These are phyloP conservation scores for Trichoderma atrobrunneum DNA, from an alignment of 2,329 filamentous ascomycete genomes.

Conservation along the genomic window DNA sequence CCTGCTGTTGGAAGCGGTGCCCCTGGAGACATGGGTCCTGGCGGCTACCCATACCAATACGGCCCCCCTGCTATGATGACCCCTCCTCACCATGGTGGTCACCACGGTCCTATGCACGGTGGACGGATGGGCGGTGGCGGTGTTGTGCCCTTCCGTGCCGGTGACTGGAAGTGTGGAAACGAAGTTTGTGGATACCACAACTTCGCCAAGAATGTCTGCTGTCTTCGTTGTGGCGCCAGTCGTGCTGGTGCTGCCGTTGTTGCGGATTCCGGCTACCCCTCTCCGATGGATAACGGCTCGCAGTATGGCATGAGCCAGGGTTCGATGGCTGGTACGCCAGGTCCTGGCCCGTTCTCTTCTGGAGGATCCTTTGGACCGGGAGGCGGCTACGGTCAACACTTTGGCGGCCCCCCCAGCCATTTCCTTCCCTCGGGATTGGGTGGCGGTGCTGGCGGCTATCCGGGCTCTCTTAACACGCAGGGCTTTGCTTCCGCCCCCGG, in stretches of 20 bases:
- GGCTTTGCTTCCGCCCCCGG: slow-evolving; percentile 69
- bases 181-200: slow-evolving; percentile 98
- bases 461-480: slow-evolving; percentile 75
- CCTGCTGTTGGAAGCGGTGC: slow-evolving; percentile 78
- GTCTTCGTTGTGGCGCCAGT: slow-evolving; percentile 91
- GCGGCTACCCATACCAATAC: slow-evolving; percentile 57
- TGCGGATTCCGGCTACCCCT: slow-evolving; percentile 87
- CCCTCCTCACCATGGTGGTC: slow-evolving; percentile 70
- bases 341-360: slow-evolving; percentile 72
- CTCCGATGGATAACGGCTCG: slow-evolving; percentile 81
- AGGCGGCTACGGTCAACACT: slow-evolving; percentile 72
- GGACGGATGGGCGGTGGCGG: slow-evolving; percentile 78
- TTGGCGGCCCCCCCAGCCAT: slow-evolving; percentile 81
- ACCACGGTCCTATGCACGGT: slow-evolving; percentile 55
- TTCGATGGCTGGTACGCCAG: slow-evolving; percentile 81
- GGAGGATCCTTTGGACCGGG: slow-evolving; percentile 64
- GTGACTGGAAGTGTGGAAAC: slow-evolving; percentile 98
- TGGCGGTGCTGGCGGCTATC: slow-evolving; percentile 67
- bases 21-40: slow-evolving; percentile 63
- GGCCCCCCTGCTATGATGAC: slow-evolving; percentile 78
- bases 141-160: slow-evolving; percentile 93
- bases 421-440: slow-evolving; percentile 87
- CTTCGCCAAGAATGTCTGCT: slow-evolving; percentile 99
- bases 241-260: slow-evolving; percentile 91
- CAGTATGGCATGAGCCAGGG: slow-evolving; percentile 82